Base-by-base conservation (phyloP, 2,329 filamentous ascomycete species). In the Colletotrichum lupini region DNA sequence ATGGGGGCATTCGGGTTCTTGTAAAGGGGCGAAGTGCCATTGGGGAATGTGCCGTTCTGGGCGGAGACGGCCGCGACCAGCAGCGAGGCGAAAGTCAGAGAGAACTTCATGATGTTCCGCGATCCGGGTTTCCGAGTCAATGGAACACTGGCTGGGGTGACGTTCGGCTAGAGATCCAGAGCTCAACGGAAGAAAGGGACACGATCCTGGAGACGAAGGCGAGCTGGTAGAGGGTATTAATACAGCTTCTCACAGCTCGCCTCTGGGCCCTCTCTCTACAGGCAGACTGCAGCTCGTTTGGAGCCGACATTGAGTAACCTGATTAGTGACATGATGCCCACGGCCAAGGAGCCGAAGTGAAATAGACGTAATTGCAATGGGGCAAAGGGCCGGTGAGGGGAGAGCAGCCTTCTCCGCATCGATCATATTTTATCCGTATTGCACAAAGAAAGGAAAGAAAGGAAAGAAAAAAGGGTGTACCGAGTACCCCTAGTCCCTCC, bases 1-100 rank as follows among this genome's bases (percentile, higher is more conserved):
- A 94, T 84, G 8, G 89, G 83, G 6, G 91, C 89, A 68, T 85
- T 85, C 5, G 91, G 83, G 78, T 94, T 85, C 79, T 92, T 93
- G 86, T 93, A 94, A 55, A 89, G 75, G 3, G 86, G 83, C 77
- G 70, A 72, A 52, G 72, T 72, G 52, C 64, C 68, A 59, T 72
- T 72, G 32, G 75, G 49, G 46, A 37, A 53, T 28, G 60, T 78
- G 46, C 58, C 57, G 49, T 79, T 76, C 68, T 77, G 75, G 62
- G 81, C 80, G 61, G 76, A 74, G 52, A 73, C 74, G 35, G 76
- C 69, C 46, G 73, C 77, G 26, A 76, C 75, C 65, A 82, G 71
- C 28, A 75, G 68, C 60, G 76, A 77, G 64, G 74, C 75, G 22
- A 78, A 53, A 53, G 76, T 68, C n/a, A 76, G 59, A 59, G 76